Evolutionary conservation across 345 rosid species (phyloP).

Genomic region (Sapria himalayana): DNA sequence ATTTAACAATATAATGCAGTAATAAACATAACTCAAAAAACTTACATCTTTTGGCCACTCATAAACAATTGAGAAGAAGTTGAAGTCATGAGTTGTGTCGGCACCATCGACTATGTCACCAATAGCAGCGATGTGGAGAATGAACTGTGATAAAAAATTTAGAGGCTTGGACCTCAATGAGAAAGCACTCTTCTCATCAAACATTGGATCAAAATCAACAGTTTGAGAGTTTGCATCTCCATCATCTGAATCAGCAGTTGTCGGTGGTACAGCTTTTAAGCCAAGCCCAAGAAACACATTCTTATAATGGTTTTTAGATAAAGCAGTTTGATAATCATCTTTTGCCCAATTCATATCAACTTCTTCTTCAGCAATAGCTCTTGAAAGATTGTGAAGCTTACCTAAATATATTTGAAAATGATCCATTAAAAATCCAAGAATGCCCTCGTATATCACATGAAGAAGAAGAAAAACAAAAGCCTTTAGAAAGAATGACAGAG

Average conservation of each 20-base stretch:
- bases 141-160: constrained; percentile 77
- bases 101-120: constrained; percentile 99
- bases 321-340: constrained; percentile 22
- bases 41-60: constrained; percentile 99
- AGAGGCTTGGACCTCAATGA: constrained; percentile 60
- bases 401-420: constrained; percentile 25
- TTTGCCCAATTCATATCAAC: constrained; percentile 29
- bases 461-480: constrained; percentile 7
- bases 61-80: constrained; percentile 77
- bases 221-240: constrained; percentile 27
- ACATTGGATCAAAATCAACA: constrained; percentile 40
- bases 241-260: constrained; percentile 20
- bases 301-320: constrained; percentile 29
- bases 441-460: constrained; percentile 2
- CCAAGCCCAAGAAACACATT: constrained; percentile 89
- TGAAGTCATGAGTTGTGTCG: constrained; percentile 96
- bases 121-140: constrained; percentile 84
- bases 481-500: constrained; percentile 5
- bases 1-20: no score
- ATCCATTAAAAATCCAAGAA: constrained; percentile 10
- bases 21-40: no score
- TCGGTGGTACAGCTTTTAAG: constrained; percentile 33
- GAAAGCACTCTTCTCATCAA: constrained; percentile 55
- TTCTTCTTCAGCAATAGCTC: constrained; percentile 90
- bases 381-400: constrained; percentile 87